phyloP scores from a whole-genome alignment of 2,329 filamentous ascomycete genomes.

The Orbilia ellipsospora region DNA sequence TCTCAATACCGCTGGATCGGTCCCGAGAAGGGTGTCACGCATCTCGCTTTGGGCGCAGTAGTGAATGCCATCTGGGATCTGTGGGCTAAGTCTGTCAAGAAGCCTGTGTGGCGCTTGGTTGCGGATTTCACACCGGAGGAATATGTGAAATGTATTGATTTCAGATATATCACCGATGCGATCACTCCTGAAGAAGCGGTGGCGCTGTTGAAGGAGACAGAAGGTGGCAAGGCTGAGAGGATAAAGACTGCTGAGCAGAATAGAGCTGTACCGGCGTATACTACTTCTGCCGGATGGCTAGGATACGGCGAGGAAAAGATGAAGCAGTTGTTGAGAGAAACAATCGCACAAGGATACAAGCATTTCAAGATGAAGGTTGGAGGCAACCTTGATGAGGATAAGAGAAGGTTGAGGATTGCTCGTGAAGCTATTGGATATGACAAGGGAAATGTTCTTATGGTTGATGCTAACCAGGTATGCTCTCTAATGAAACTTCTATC shows the following conservation, averaged over 20 bases:
- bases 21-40: constrained; percentile 92
- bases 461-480: constrained; percentile 84
- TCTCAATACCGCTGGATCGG: constrained; percentile 93
- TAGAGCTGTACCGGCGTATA: constrained; percentile 87
- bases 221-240: constrained; percentile 75
- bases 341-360: constrained; percentile 78
- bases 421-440: constrained; percentile 82
- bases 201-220: constrained; percentile 73
- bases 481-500: background rate
- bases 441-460: constrained; percentile 85
- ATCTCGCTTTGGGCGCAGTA: constrained; percentile 87
- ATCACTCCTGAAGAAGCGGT: constrained; percentile 86
- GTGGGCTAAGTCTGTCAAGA: constrained; percentile 87
- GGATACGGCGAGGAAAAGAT: constrained; percentile 90
- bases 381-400: constrained; percentile 76
- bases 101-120: constrained; percentile 91
- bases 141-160: constrained; percentile 88
- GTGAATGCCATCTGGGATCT: constrained; percentile 95
- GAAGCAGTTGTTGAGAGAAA: constrained; percentile 78
- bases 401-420: constrained; percentile 76
- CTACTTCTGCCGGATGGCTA: constrained; percentile 90
- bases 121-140: constrained; percentile 90
- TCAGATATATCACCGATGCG: constrained; percentile 94
- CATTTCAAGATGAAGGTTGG: constrained; percentile 96
- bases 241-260: constrained; percentile 78